Evolutionary conservation across 495 filamentous ascomycete species (phyloP).

Genomic region (Hyaloscypha finlandica): DNA sequence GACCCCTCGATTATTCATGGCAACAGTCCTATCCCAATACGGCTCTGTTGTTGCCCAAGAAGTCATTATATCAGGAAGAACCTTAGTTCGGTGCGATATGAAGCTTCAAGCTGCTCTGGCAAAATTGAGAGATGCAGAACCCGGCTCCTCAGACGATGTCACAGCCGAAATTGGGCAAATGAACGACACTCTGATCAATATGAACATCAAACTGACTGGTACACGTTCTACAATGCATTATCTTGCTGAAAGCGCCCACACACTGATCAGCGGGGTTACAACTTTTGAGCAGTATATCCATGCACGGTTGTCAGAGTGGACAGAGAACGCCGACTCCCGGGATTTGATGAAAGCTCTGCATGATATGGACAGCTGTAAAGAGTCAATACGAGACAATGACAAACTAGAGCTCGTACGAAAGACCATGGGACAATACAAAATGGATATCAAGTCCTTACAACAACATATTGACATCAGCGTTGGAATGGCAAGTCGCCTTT

Average conservation of each 20-base stretch:
- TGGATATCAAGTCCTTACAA: background rate
- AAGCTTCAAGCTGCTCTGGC: background rate
- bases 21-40: background rate
- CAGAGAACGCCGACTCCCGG: background rate
- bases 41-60: background rate
- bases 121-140: background rate
- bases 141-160: background rate
- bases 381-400: background rate
- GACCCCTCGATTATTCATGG: background rate
- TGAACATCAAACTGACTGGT: background rate
- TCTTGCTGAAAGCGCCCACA: background rate
- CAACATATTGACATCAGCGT: background rate
- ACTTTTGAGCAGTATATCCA: background rate
- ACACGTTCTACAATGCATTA: slow-evolving; percentile 1
- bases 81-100: background rate
- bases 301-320: background rate
- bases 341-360: background rate
- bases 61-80: background rate
- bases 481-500: background rate
- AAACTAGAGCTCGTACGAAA: background rate
- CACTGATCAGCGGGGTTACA: background rate
- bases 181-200: background rate
- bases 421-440: background rate
- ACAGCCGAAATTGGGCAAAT: background rate
- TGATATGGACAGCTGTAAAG: background rate